A percentile compares a stretch with the other conserved stretches of the same genome.
Conservation (phyloP, 805 yeast genomes). For the Pichia occidentalis region DNA sequence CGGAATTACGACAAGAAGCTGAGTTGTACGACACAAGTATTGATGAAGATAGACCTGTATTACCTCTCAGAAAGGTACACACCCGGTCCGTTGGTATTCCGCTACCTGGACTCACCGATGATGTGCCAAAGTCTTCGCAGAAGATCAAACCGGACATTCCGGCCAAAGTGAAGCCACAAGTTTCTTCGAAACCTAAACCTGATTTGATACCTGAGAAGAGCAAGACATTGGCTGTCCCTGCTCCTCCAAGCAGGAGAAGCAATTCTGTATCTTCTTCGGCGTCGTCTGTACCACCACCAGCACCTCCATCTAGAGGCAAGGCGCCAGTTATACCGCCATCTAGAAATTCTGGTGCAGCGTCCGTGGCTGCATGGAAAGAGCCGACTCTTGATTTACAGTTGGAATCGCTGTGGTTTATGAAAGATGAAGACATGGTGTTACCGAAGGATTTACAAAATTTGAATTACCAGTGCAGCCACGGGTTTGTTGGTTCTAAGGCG, state of each 20-base stretch:
- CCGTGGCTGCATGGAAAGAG: constrained; percentile 20
- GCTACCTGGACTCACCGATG: constrained; percentile 7
- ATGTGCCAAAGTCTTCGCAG: neutral
- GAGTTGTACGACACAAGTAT: constrained; percentile 8
- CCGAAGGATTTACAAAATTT: constrained; percentile 36
- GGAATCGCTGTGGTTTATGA: constrained; percentile 41
- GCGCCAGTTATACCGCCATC: constrained; percentile 21
- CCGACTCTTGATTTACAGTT: constrained; percentile 40
- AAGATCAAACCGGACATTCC: constrained; percentile 9
- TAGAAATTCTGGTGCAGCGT: neutral
- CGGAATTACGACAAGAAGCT: constrained; percentile 1
- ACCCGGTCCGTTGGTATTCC: constrained; percentile 7
- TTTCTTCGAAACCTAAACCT: constrained; percentile 9
- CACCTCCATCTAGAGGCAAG: constrained; percentile 10
- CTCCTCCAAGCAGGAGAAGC: constrained; percentile 13
- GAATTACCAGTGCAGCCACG: constrained; percentile 29
- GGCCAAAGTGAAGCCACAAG: constrained; percentile 10
- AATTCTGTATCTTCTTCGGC: constrained; percentile 9
- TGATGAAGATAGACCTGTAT: constrained; percentile 25
- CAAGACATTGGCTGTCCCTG: constrained; percentile 6
- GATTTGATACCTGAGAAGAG: neutral
- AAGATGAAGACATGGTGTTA: constrained; percentile 22
- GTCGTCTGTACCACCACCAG: constrained; percentile 10
- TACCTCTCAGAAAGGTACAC: constrained; percentile 22
- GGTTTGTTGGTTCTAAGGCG: constrained; percentile 24